Evolutionary conservation across 2,329 filamentous ascomycete genomes (phyloP).

Genomic region (Hypoxylon sp.): DNA sequence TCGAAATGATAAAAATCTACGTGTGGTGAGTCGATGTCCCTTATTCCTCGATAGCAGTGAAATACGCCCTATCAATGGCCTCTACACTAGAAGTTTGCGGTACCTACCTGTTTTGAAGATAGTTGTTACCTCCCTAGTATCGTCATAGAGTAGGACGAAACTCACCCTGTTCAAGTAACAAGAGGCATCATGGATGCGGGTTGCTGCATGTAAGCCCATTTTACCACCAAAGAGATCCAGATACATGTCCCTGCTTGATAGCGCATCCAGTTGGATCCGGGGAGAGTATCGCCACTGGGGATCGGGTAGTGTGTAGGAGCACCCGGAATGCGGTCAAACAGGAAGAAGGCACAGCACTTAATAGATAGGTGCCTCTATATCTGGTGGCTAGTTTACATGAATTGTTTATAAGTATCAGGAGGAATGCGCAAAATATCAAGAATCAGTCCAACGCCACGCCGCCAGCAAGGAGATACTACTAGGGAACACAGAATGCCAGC

Average conservation of each 20-base stretch:
- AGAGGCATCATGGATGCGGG: constrained; percentile 1
- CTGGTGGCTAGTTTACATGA: background rate
- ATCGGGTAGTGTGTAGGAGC: background rate
- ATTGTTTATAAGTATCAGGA: background rate
- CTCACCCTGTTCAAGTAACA: background rate
- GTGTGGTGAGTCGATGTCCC: too few relatives aligned
- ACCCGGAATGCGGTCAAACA: background rate
- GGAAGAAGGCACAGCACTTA: background rate
- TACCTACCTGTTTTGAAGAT: background rate
- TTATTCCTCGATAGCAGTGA: background rate
- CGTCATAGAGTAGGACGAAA: background rate
- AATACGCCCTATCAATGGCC: background rate
- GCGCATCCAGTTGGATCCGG: background rate
- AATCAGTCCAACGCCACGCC: background rate
- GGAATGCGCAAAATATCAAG: background rate
- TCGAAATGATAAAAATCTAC: background rate
- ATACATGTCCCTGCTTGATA: background rate
- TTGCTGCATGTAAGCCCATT: constrained; percentile 4
- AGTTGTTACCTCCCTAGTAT: background rate
- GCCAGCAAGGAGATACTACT: background rate
- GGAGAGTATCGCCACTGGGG: background rate
- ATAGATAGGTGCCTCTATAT: too few relatives aligned
- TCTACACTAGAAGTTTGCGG: constrained; percentile 9
- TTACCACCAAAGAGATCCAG: too few relatives aligned
- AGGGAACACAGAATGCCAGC: background rate